Base-by-base conservation (phyloP, 169 alveolate species). In the Plasmodium coatneyi region DNA sequence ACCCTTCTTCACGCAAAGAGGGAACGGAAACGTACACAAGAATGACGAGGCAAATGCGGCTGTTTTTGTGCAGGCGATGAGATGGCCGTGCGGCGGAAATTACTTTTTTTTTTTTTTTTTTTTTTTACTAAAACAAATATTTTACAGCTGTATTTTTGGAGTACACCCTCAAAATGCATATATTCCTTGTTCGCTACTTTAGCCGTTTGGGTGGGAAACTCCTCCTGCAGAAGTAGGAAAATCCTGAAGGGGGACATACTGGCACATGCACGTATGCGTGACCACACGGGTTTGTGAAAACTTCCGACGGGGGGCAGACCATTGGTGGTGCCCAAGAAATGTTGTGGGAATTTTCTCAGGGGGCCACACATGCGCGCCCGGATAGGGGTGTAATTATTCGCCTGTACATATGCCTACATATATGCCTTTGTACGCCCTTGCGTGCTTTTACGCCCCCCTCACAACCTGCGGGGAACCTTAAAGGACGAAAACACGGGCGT, bases 401-500 rank as follows among this genome's bases (percentile, higher is more conserved):
- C 9, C 22, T 49, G 22, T 49, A 7, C 60, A 16, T 10, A 49
- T 0, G 25, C 22, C 22, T 12, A 0, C 3, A 0, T 0, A 3
- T 3, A 12, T 3, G 60, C 19, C 0, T 60, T 0, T 60, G 16
- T 28, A 19, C 1, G 2, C 34, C n/a, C 14, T n/a, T 60, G 34
- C 30, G 4, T 5, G 0, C 71, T 7, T 41, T 2, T 5, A n/a
- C 74, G 74, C 32, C 36, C 5, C 36, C 14, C 36, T 66, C 52
- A 70, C 39, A 83, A 34, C 41, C 54, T 86, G 34, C 93, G 54
- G 19, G 93, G 93, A 36, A 86, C 84, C 70, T 86, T 86, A 25
- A 86, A 86, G 34, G 93, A 86, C 5, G 93, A 86, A 46, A 86
- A 74, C 32, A 54, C 56, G 66, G 52, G 84, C 32, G 76, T 86